These are phyloP conservation scores for Penicillium taxi DNA, from an alignment of 495 filamentous ascomycete species.

Conservation along the genomic window DNA sequence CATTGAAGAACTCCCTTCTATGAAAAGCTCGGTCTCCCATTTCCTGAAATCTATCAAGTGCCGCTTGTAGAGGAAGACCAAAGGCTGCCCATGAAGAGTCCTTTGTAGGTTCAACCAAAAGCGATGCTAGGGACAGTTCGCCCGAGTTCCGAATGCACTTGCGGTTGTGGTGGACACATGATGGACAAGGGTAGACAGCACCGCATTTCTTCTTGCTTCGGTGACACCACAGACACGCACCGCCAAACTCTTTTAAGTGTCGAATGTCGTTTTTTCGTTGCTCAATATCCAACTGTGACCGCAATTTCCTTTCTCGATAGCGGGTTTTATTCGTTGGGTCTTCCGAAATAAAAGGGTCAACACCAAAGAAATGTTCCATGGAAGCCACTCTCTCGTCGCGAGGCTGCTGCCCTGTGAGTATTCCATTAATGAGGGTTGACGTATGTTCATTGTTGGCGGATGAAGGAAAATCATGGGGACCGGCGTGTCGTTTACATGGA, in stretches of 20 bases:
- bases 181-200: slow-evolving; percentile 10
- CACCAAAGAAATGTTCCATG: background rate
- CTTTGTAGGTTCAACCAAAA: background rate
- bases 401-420: background rate
- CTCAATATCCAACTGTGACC: slow-evolving; percentile 7
- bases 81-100: background rate
- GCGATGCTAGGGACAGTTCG: slow-evolving; percentile 5
- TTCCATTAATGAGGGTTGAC: background rate
- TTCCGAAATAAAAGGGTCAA: slow-evolving; percentile 7
- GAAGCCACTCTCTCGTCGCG: background rate
- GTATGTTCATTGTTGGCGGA: no score
- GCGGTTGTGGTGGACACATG: slow-evolving; percentile 7
- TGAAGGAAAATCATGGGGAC: no score
- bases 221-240: slow-evolving; percentile 22
- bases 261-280: slow-evolving; percentile 11
- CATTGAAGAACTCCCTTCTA: background rate
- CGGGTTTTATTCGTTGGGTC: slow-evolving; percentile 6
- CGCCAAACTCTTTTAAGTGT: slow-evolving; percentile 15
- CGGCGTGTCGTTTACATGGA: no score
- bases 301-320: slow-evolving; percentile 8
- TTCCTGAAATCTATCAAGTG: background rate
- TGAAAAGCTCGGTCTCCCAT: slow-evolving; percentile 1
- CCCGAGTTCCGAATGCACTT: slow-evolving; percentile 15
- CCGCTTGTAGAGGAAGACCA: slow-evolving; percentile 1
- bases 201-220: slow-evolving; percentile 23